phyloP scores from a whole-genome alignment of 441 rosid genomes.

The Bocquillonia castaneifolia region DNA sequence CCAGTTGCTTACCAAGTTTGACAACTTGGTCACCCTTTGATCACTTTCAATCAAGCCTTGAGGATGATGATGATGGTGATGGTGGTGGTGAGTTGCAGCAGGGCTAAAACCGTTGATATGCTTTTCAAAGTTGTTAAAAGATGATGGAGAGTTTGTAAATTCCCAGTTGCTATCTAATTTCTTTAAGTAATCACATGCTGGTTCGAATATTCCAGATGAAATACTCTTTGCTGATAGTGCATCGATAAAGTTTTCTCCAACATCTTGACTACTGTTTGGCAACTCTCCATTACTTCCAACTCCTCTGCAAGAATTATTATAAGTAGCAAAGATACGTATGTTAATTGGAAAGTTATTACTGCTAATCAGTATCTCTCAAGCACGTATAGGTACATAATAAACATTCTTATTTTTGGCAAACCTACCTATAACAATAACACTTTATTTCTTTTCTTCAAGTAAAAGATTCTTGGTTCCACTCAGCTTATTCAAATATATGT shows the following conservation, averaged over 20 bases:
- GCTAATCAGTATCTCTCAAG: too few species aligned
- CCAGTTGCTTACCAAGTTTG: slow-evolving; percentile 62
- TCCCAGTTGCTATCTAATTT: slow-evolving; percentile 46
- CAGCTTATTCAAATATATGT: slow-evolving; percentile 2
- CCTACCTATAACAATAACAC: slow-evolving; percentile 16
- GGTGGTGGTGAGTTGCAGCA: too few species aligned
- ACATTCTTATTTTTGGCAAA: too few species aligned
- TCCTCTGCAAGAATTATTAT: slow-evolving; percentile 23
- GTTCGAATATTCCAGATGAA: slow-evolving; percentile 42
- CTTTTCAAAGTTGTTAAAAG: slow-evolving; percentile 27
- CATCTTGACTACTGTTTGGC: slow-evolving; percentile 32
- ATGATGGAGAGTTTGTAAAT: slow-evolving; percentile 30
- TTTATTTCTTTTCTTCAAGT: background rate
- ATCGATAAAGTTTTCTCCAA: slow-evolving; percentile 37
- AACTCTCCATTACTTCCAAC: slow-evolving; percentile 42
- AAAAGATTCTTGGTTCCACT: slow-evolving; percentile 29
- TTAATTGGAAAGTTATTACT: too few species aligned
- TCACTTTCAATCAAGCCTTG: slow-evolving; percentile 22
- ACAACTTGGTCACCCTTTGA: slow-evolving; percentile 39
- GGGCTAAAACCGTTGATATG: slow-evolving; percentile 22
- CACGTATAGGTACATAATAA: too few species aligned
- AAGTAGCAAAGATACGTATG: too few species aligned
- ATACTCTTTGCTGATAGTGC: slow-evolving; percentile 43
- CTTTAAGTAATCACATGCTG: slow-evolving; percentile 44
- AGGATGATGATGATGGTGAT: slow-evolving; percentile 1